A percentile compares a stretch with the other conserved stretches of the same genome.
These are phyloP conservation scores for Elaeis guineensis DNA, from an alignment of 176 grass and related monocot species.

Conservation along the genomic window DNA sequence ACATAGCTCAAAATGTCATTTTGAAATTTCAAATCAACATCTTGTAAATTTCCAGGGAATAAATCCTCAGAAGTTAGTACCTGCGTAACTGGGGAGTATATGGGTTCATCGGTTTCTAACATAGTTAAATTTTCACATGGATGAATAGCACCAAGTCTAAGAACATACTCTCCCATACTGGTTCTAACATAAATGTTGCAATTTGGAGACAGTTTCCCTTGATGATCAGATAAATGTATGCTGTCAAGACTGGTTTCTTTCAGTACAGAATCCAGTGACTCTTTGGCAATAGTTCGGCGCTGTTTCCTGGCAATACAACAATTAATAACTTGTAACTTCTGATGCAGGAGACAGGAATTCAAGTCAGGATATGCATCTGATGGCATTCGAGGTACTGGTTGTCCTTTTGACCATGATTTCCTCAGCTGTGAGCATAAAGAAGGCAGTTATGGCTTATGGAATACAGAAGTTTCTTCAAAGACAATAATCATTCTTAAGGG, in stretches of 20 bases:
- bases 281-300: conserved; percentile 48
- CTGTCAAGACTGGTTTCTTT: conserved; percentile 25
- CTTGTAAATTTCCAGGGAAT: background rate
- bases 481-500: too few relatives aligned
- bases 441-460: conserved; percentile 1
- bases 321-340: conserved; percentile 97
- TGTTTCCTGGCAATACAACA: conserved; percentile 93
- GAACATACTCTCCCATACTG: conserved; percentile 51
- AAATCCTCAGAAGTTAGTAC: conserved; percentile 28
- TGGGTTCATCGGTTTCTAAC: conserved; percentile 78
- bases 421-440: conserved; percentile 60
- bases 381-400: conserved; percentile 75
- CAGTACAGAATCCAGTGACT: conserved; percentile 52
- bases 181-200: conserved; percentile 45
- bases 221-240: conserved; percentile 22
- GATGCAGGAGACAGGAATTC: conserved; percentile 90
- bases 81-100: conserved; percentile 80
- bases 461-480: too few relatives aligned
- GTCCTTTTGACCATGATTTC: conserved; percentile 74
- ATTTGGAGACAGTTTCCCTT: conserved; percentile 18
- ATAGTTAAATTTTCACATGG: conserved; percentile 61
- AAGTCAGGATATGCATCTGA: conserved; percentile 64
- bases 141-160: conserved; percentile 63
- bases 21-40: background rate
- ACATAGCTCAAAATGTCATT: background rate